Evolutionary conservation across 306 rosid genomes (phyloP).

Genomic region (Alnus rubra): DNA sequence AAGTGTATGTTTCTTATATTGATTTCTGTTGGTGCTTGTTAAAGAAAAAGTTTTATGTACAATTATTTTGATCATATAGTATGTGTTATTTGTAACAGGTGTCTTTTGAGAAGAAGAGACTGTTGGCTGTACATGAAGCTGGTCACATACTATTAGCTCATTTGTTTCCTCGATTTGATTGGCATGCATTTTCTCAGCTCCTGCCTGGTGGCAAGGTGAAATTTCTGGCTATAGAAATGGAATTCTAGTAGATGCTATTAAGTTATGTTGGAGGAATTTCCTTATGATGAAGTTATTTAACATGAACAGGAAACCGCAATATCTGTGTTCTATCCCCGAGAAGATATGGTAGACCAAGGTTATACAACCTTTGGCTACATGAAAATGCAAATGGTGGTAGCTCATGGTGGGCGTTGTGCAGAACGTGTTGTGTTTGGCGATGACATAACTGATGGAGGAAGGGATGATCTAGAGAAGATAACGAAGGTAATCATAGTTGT

Average conservation of each 20-base stretch:
- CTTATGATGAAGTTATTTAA: constrained; percentile 24
- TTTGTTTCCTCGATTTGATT: constrained; percentile 91
- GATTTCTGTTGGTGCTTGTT: constrained; percentile 10
- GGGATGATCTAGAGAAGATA: constrained; percentile 89
- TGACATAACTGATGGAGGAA: constrained; percentile 91
- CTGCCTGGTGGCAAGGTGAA: constrained; percentile 96
- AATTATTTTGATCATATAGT: constrained; percentile 13
- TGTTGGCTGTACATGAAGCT: constrained; percentile 98
- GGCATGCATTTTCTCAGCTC: constrained; percentile 99
- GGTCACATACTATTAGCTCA: constrained; percentile 92
- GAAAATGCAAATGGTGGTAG: constrained; percentile 97
- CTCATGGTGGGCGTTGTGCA: constrained; percentile 97
- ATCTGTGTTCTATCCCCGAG: constrained; percentile 90
- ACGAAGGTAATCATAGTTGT: constrained; percentile 60
- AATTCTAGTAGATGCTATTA: constrained; percentile 13
- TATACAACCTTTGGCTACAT: constrained; percentile 93
- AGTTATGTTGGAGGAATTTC: constrained; percentile 5
- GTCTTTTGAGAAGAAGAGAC: constrained; percentile 73
- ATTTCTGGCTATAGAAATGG: constrained; percentile 29
- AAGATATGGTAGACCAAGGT: constrained; percentile 96
- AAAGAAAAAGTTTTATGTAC: constrained; percentile 7
- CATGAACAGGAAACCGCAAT: constrained; percentile 84
- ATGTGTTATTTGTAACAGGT: constrained; percentile 42
- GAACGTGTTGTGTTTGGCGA: constrained; percentile 77
- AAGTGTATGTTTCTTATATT: constrained; percentile 51